Evolutionary conservation across 441 rosid genomes (phyloP).

Genomic region (Erysimum cheiri): DNA sequence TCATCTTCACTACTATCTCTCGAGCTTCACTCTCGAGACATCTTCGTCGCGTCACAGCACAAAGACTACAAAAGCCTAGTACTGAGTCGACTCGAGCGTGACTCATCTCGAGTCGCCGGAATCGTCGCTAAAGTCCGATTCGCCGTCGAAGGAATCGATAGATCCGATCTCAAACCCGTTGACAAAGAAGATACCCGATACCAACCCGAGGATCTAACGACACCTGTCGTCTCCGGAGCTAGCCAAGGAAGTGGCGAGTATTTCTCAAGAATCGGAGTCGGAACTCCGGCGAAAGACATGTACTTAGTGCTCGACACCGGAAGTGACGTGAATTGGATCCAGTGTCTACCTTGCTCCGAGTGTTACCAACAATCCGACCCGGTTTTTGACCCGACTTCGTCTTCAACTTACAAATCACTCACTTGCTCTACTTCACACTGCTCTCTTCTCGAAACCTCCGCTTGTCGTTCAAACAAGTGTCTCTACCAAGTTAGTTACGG

Average conservation of each 20-base stretch:
- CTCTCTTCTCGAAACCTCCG: constrained; percentile 45
- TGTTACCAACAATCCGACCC: constrained; percentile 78
- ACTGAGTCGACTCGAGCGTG: constrained; percentile 72
- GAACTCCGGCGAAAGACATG: constrained; percentile 59
- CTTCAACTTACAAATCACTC: constrained; percentile 56
- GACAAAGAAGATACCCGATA: constrained; percentile 34
- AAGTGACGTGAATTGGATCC: constrained; percentile 69
- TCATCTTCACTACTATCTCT: constrained; percentile 59
- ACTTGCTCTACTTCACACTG: constrained; percentile 57
- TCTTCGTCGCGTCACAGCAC: constrained; percentile 52
- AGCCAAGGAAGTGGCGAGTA: constrained; percentile 80
- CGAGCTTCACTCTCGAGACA: constrained; percentile 66
- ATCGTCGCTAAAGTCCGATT: constrained; percentile 52
- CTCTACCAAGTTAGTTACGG: constrained; percentile 67
- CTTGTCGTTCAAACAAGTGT: constrained; percentile 51
- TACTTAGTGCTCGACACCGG: constrained; percentile 73
- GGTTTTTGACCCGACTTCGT: constrained; percentile 51
- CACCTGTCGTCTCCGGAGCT: constrained; percentile 62
- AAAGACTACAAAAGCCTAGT: constrained; percentile 58
- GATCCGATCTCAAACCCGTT: constrained; percentile 58
- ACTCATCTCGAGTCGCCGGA: constrained; percentile 63
- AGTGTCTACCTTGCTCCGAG: constrained; percentile 58
- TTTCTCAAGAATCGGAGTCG: constrained; percentile 63
- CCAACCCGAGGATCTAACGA: constrained; percentile 58
- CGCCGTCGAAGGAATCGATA: constrained; percentile 52